Evolutionary conservation across 2,329 filamentous ascomycete genomes (phyloP).

Genomic region (Epichloe glyceriae): DNA sequence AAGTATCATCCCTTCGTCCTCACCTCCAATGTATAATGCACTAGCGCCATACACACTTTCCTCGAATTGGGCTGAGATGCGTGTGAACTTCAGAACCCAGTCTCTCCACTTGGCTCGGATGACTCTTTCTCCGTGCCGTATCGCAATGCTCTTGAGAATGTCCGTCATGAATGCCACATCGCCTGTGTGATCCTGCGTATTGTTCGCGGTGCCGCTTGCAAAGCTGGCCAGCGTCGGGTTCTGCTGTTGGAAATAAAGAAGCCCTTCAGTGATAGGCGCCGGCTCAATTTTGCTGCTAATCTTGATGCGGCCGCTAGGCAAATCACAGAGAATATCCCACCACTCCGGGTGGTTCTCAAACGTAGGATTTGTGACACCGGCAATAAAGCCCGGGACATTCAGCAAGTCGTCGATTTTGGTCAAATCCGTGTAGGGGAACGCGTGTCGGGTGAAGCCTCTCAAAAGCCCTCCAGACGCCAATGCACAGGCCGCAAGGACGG

Average conservation of each 20-base stretch:
- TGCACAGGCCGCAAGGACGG: slow-evolving; percentile 93
- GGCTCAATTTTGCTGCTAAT: slow-evolving; percentile 81
- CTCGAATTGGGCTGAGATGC: slow-evolving; percentile 86
- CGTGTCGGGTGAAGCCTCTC: slow-evolving; percentile 86
- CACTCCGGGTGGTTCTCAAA: slow-evolving; percentile 92
- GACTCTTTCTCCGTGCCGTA: slow-evolving; percentile 77
- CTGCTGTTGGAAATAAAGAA: slow-evolving; percentile 77
- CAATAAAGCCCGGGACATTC: slow-evolving; percentile 93
- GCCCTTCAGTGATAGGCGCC: slow-evolving; percentile 70
- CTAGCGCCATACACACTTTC: slow-evolving; percentile 91
- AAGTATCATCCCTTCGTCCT: slow-evolving; percentile 49
- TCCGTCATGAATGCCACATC: slow-evolving; percentile 83
- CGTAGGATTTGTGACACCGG: slow-evolving; percentile 91
- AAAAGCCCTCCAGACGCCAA: slow-evolving; percentile 86
- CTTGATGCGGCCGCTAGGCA: slow-evolving; percentile 84
- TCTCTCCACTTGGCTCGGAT: slow-evolving; percentile 87
- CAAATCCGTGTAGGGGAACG: slow-evolving; percentile 94
- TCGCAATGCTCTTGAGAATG: slow-evolving; percentile 69
- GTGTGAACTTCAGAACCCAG: slow-evolving; percentile 89
- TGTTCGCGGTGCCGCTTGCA: slow-evolving; percentile 27
- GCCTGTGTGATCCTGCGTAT: slow-evolving; percentile 59
- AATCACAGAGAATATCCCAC: slow-evolving; percentile 95
- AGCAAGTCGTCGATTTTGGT: slow-evolving; percentile 95
- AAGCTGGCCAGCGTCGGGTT: slow-evolving; percentile 44
- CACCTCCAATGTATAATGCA: slow-evolving; percentile 71